These are phyloP conservation scores for Chloris gayana DNA, from an alignment of 176 grass and related monocot genomes.

Conservation along the genomic window DNA sequence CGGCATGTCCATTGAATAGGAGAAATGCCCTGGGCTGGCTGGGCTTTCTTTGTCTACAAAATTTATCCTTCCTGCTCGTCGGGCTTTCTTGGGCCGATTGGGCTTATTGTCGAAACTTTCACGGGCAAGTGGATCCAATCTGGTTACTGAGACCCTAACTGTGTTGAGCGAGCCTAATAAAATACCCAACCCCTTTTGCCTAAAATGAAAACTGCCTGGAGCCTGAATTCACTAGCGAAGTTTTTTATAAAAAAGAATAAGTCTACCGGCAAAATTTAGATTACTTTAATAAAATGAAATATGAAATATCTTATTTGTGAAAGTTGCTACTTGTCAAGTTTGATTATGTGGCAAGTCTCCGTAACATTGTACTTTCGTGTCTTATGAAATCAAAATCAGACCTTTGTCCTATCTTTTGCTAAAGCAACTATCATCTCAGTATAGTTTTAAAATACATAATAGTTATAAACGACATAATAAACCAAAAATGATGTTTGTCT, in stretches of 20 bases:
- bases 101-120: neutral
- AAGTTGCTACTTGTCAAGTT: neutral
- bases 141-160: neutral
- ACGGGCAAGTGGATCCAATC: neutral
- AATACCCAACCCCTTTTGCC: too few relatives aligned
- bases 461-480: neutral
- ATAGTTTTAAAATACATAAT: neutral
- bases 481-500: neutral
- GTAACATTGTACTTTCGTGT: neutral
- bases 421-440: too few relatives aligned
- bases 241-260: neutral
- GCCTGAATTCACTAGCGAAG: neutral
- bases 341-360: too few relatives aligned
- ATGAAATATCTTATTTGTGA: neutral
- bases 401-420: neutral
- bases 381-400: neutral
- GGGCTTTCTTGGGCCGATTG: neutral
- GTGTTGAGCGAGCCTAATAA: neutral
- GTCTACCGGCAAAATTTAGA: neutral
- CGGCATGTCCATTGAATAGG: too few relatives aligned
- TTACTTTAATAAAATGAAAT: neutral
- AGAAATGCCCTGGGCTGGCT: neutral
- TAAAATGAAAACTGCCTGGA: too few relatives aligned
- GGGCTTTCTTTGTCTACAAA: neutral
- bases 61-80: neutral